Percentiles rank a stretch among this genome's conserved stretches.
Conservation (phyloP, 1,139 yeast genomes). For the Geotrichum cucujoidarum region DNA sequence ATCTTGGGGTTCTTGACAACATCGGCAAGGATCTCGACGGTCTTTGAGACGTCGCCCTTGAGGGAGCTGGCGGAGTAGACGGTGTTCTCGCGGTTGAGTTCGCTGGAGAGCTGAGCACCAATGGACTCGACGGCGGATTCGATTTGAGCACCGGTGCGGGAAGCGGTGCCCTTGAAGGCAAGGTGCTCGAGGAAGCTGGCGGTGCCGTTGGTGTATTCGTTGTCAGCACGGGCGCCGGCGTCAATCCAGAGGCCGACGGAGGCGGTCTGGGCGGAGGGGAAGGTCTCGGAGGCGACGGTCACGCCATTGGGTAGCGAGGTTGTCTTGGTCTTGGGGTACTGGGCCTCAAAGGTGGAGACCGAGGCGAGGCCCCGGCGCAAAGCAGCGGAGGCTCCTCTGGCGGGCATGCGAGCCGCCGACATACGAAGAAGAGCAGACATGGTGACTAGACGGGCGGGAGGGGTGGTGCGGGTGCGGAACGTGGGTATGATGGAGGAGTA, state of each 20-base stretch:
- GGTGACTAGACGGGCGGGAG: not conserved
- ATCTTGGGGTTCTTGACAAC: slow-evolving; percentile 80
- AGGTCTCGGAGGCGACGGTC: slow-evolving; percentile 84
- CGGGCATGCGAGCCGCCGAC: slow-evolving; percentile 19
- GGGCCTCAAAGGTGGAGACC: slow-evolving; percentile 29
- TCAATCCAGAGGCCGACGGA: slow-evolving; percentile 97
- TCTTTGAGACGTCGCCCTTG: slow-evolving; percentile 70
- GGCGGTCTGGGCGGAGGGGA: slow-evolving; percentile 89
- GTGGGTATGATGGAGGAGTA: not conserved
- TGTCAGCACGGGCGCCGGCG: slow-evolving; percentile 97
- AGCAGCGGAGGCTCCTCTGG: slow-evolving; percentile 3
- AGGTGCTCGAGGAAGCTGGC: slow-evolving; percentile 96
- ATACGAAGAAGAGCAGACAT: slow-evolving; percentile 27
- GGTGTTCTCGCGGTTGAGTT: slow-evolving; percentile 94
- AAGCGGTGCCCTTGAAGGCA: slow-evolving; percentile 89
- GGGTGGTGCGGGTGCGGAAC: not conserved
- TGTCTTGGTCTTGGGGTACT: slow-evolving; percentile 49
- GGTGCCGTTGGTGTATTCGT: slow-evolving; percentile 77
- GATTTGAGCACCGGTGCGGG: slow-evolving; percentile 73
- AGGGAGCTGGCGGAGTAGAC: slow-evolving; percentile 92
- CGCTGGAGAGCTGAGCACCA: slow-evolving; percentile 95
- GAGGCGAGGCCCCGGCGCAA: slow-evolving; percentile 26
- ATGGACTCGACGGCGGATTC: slow-evolving; percentile 93
- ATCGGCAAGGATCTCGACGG: slow-evolving; percentile 85
- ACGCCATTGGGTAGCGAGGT: slow-evolving; percentile 76